These are phyloP conservation scores for Spongospora subterranea DNA, from an alignment of 208 protist species.

Conservation along the genomic window DNA sequence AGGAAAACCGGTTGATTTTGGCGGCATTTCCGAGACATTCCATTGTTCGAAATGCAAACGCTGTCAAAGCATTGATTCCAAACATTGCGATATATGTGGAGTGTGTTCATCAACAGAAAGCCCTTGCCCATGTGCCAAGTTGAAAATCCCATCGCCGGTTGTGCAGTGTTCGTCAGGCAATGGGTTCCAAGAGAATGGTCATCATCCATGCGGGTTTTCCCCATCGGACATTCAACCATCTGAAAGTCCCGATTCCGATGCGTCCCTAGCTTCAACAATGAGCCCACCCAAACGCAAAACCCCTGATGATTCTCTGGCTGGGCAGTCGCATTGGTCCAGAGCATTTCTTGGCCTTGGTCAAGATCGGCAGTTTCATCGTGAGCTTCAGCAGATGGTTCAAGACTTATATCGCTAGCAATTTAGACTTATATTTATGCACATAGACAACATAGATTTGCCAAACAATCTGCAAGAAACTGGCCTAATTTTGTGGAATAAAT, in stretches of 20 bases:
- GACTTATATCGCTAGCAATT: no score
- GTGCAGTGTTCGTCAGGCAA: background rate
- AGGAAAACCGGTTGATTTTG: background rate
- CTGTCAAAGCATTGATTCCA: background rate
- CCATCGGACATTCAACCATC: background rate
- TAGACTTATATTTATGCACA: no score
- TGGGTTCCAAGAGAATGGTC: background rate
- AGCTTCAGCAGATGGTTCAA: background rate
- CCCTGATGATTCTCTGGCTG: background rate
- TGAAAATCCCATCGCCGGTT: background rate
- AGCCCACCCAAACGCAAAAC: background rate
- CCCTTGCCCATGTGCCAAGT: conserved; percentile 5
- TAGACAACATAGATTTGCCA: no score
- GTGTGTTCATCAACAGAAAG: background rate
- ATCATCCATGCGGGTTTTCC: background rate
- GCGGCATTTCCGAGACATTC: background rate
- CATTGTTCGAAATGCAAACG: conserved; percentile 11
- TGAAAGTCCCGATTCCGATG: background rate
- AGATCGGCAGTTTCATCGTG: background rate
- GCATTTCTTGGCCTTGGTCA: background rate
- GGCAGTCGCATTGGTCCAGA: background rate
- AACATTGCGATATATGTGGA: conserved; percentile 28
- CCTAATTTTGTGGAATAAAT: no score
- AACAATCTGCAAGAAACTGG: no score
- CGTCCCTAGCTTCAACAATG: background rate